Conservation (phyloP, 306 rosid species). For the Lupinus albus region DNA sequence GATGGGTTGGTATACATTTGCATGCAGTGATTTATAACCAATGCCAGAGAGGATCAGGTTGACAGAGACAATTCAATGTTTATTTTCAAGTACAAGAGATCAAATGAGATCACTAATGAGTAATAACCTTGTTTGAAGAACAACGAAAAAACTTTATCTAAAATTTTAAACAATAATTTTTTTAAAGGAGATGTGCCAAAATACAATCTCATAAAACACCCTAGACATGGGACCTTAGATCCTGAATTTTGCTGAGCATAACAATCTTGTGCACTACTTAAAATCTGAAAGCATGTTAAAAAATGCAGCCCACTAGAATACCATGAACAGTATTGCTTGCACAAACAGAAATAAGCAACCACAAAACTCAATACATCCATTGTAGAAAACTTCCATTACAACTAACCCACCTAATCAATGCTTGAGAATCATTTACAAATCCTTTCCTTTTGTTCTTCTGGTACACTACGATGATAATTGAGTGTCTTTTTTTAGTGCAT, state of each 20-base stretch:
- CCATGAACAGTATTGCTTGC: not conserved
- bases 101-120: conserved; percentile 12
- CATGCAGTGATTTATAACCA: conserved; percentile 24
- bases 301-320: not conserved
- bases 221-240: not conserved
- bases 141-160: not conserved
- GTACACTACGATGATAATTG: conserved; percentile 17
- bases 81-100: conserved; percentile 6
- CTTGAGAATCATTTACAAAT: not conserved
- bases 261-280: conserved; percentile 14
- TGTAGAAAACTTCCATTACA: conserved; percentile 10
- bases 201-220: not conserved
- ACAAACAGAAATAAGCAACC: not conserved
- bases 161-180: conserved; percentile 3
- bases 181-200: not conserved
- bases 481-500: not conserved
- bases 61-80: not conserved
- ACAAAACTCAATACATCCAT: not conserved
- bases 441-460: not conserved
- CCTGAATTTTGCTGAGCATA: not conserved
- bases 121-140: conserved; percentile 23
- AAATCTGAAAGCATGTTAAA: conserved; percentile 1
- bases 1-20: conserved; percentile 16
- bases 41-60: conserved; percentile 30
- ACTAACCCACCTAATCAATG: not conserved